Evolutionary conservation across 345 rosid genomes (phyloP).

Genomic region (Hirschfeldia incana): DNA sequence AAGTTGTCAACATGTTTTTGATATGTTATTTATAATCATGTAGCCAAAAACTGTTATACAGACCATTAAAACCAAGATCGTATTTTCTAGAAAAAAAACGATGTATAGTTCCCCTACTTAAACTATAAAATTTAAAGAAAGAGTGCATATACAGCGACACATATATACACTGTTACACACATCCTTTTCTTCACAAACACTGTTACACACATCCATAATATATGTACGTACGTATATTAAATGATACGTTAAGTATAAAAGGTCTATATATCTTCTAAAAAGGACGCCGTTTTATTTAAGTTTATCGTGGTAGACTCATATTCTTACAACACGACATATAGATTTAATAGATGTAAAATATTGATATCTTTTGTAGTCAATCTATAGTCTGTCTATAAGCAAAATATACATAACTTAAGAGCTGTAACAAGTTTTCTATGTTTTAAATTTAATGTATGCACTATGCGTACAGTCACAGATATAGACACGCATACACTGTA

Average conservation of each 20-base stretch:
- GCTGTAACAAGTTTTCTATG: background rate
- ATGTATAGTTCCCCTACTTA: background rate
- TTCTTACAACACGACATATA: too few relatives aligned
- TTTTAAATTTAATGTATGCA: slow-evolving; percentile 1
- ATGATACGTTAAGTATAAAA: background rate
- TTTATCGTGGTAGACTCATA: too few relatives aligned
- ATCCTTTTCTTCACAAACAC: background rate
- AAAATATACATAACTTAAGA: too few relatives aligned
- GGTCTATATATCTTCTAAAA: background rate
- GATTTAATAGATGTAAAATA: too few relatives aligned
- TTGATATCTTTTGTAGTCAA: background rate
- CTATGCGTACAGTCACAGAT: slow-evolving; percentile 3
- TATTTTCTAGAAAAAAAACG: background rate
- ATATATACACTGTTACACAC: background rate
- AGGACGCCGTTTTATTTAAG: too few relatives aligned
- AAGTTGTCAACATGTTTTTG: too few relatives aligned
- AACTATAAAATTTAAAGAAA: background rate
- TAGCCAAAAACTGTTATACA: background rate
- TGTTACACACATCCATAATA: background rate
- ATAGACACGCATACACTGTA: background rate
- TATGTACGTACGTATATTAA: background rate
- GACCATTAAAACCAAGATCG: background rate
- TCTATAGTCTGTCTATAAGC: background rate
- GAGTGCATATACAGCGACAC: background rate
- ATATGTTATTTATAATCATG: too few relatives aligned